A percentile compares a stretch with the other conserved stretches of the same genome.
These are phyloP conservation scores for Aspergillus proliferans DNA, from an alignment of 2,329 filamentous ascomycete genomes.

Conservation along the genomic window DNA sequence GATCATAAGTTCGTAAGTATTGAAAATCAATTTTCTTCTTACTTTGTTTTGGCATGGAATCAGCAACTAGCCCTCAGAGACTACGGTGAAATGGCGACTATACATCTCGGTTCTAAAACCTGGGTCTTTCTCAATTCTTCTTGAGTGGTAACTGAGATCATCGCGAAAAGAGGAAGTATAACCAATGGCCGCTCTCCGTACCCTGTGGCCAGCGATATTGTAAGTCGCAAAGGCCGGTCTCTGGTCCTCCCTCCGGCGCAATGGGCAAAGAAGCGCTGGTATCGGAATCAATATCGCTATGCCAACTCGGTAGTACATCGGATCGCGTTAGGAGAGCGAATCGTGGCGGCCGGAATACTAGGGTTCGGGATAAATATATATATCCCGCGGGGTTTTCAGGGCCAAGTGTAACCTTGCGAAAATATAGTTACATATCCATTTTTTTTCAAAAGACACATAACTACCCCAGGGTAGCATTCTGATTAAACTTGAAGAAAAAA, in stretches of 20 bases:
- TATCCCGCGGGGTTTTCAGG: too few relatives aligned
- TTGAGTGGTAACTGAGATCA: conserved; percentile 36
- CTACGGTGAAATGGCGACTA: conserved; percentile 29
- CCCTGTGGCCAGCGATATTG: conserved; percentile 33
- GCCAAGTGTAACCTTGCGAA: too few relatives aligned
- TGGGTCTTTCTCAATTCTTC: conserved; percentile 40
- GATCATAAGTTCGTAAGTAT: neutral
- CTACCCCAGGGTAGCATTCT: too few relatives aligned
- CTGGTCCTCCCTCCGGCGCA: conserved; percentile 27
- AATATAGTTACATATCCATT: too few relatives aligned
- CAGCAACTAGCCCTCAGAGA: conserved; percentile 4
- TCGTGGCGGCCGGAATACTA: too few relatives aligned
- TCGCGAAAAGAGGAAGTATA: conserved; percentile 29
- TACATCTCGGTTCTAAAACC: conserved; percentile 31
- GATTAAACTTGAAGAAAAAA: too few relatives aligned
- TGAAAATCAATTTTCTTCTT: too few relatives aligned
- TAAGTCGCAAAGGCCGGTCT: conserved; percentile 28
- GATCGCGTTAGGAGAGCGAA: conserved; percentile 14
- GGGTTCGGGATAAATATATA: too few relatives aligned
- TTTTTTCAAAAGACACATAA: too few relatives aligned
- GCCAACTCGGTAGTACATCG: too few relatives aligned
- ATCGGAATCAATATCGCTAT: conserved; percentile 15
- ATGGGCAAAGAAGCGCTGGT: conserved; percentile 34
- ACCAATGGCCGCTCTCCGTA: conserved; percentile 30
- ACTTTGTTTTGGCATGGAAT: neutral